phyloP scores from a whole-genome alignment of 805 yeast genomes.

The Candida coquimbonensis region DNA sequence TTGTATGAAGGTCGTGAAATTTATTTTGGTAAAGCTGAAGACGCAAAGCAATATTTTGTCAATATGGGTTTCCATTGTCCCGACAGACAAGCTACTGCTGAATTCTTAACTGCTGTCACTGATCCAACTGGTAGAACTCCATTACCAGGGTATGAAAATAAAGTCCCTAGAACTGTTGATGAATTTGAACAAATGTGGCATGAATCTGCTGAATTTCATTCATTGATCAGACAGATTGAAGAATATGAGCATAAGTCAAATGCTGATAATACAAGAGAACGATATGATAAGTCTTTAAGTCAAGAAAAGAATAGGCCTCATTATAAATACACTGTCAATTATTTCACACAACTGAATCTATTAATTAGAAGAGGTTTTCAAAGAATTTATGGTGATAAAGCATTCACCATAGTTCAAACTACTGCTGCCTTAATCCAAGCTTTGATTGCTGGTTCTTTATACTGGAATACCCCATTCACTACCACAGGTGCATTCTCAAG shows the following conservation, averaged over 20 bases:
- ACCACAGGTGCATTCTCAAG: conserved; percentile 57
- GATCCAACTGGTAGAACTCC: conserved; percentile 56
- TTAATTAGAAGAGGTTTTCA: conserved; percentile 46
- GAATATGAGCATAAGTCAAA: conserved; percentile 25
- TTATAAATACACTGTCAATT: conserved; percentile 23
- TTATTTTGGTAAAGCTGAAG: conserved; percentile 49
- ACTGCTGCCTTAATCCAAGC: conserved; percentile 40
- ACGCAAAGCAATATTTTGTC: conserved; percentile 52
- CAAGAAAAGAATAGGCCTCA: conserved; percentile 25
- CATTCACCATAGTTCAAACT: conserved; percentile 31
- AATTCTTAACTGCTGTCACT: conserved; percentile 65
- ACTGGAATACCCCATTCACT: conserved; percentile 40
- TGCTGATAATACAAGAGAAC: conserved; percentile 27
- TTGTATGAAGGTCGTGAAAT: conserved; percentile 57
- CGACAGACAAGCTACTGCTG: conserved; percentile 63
- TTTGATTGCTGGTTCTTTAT: conserved; percentile 59
- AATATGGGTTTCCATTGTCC: conserved; percentile 62
- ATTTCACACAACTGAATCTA: conserved; percentile 40
- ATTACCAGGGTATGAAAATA: conserved; percentile 39
- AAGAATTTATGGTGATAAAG: conserved; percentile 51
- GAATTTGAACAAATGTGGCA: conserved; percentile 60
- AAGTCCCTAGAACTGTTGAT: conserved; percentile 53
- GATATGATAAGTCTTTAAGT: conserved; percentile 24
- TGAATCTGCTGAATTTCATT: conserved; percentile 35
- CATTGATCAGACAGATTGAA: conserved; percentile 39